Evolutionary conservation across 345 rosid genomes (phyloP).

Genomic region (Rhodomyrtus tomentosa): DNA sequence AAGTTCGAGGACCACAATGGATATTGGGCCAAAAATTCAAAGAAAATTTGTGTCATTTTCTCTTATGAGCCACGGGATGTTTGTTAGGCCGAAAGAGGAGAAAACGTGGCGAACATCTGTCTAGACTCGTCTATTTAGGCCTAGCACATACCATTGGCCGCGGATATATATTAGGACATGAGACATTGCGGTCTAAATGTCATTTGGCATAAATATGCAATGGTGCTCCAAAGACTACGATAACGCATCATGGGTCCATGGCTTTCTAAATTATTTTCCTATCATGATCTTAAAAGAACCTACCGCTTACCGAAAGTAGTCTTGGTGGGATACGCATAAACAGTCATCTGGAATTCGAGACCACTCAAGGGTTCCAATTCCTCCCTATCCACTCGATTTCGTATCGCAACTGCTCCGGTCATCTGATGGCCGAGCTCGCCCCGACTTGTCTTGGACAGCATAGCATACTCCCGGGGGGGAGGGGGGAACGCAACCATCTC

Average conservation of each 20-base stretch:
- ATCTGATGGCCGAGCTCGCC: neutral
- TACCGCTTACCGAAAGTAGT: neutral
- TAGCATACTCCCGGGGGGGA: neutral
- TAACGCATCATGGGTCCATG: neutral
- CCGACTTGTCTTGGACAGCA: neutral
- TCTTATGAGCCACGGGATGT: neutral
- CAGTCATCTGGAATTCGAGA: neutral
- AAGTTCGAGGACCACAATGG: rapidly evolving
- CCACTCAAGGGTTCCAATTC: neutral
- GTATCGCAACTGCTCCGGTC: neutral
- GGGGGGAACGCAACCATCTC: neutral
- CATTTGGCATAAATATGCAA: neutral
- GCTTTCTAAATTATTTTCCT: neutral
- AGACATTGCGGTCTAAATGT: neutral
- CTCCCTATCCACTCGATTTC: neutral
- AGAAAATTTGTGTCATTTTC: too few relatives aligned
- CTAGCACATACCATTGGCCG: neutral
- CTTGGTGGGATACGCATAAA: neutral
- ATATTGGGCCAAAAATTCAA: too few relatives aligned
- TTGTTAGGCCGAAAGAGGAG: neutral
- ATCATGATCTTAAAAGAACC: neutral
- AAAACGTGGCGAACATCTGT: neutral
- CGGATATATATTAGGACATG: neutral
- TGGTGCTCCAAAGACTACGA: neutral
- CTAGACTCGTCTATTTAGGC: neutral